Conservation (phyloP, 345 rosid species). For the Euphorbia peplus region DNA sequence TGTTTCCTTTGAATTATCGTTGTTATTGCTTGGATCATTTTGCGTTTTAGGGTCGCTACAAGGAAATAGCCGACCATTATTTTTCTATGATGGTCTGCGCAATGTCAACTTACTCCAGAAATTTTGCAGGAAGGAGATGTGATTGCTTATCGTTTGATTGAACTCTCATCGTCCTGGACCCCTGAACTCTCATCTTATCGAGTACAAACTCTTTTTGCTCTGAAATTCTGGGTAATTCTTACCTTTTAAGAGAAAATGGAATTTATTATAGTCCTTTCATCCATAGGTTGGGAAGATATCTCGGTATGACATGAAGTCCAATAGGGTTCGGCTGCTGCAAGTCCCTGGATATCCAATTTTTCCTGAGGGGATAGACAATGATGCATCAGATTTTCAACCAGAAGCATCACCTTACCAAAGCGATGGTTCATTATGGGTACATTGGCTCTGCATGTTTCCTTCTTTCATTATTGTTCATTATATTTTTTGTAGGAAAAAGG, state of each 20-base stretch:
- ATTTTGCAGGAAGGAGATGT: constrained; percentile 79
- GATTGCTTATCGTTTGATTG: constrained; percentile 82
- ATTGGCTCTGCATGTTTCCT: background rate
- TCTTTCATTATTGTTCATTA: background rate
- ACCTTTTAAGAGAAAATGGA: constrained; percentile 6
- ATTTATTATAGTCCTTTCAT: constrained; percentile 16
- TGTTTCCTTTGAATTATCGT: constrained; percentile 19
- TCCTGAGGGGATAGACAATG: constrained; percentile 42
- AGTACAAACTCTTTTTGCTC: constrained; percentile 36
- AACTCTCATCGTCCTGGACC: constrained; percentile 86
- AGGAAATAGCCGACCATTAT: background rate
- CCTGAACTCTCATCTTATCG: constrained; percentile 77
- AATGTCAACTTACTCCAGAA: constrained; percentile 6
- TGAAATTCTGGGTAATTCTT: constrained; percentile 12
- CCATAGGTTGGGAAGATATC: constrained; percentile 81
- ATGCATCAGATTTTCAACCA: constrained; percentile 31
- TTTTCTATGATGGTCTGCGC: background rate
- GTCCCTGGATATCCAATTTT: constrained; percentile 60
- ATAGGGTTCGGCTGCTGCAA: constrained; percentile 47
- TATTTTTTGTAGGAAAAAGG: background rate
- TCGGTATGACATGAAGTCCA: constrained; percentile 48
- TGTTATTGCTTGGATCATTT: background rate
- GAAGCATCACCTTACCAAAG: constrained; percentile 52
- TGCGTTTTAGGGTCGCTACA: background rate
- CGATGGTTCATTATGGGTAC: constrained; percentile 82